Evolutionary conservation across 768 basidiomycete species (phyloP), one percentile per base, ranked within the genome.

Genomic region (Kwoniella botswanensis): DNA sequence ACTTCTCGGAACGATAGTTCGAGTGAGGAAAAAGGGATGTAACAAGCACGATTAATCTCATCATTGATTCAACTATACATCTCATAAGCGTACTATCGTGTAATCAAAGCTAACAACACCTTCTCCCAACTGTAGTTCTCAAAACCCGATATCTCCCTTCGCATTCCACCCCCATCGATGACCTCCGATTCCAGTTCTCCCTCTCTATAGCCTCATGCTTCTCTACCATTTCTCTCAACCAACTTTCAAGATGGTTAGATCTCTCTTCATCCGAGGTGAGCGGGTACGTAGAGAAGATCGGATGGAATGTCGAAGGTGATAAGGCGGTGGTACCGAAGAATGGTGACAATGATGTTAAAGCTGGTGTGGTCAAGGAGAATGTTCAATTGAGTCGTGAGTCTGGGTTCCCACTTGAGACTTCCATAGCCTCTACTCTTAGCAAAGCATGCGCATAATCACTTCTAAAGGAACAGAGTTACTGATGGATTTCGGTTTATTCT

Each of bases 261-360:
- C 60, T 84, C 11, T 52, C 77, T 18, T 57, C 67, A 9, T 59
- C 15, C 2, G 78, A 83, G 43, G 66, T 78, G 22, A 56, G 59
- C 18, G 35, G 55, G n/a, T 84, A 80, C 71, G 70, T 74, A 17
- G 71, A 68, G 17, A 70, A 71, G 46, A 66, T 81, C 9, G 80
- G 81, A 54, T 84, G 84, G 84, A 76, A 62, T 42, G 73, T 82
- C 7, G 78, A 83, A 64, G 84, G 80, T n/a, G 81, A 82, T 1
- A 60, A 67, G 2, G 80, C 82, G 21, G 70, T 67, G 13, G 73
- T 84, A 41, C 79, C 80, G 24, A 75, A 75, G 63, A 84, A 84
- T 70, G 83, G 83, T 42, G 84, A 84, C 67, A 84, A 84, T 71
- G 80, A 83, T 67, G 84, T 84, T 55, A 83, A 84, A 74, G 80